Conservation (phyloP, 805 yeast genomes). For the Candida verbasci region DNA sequence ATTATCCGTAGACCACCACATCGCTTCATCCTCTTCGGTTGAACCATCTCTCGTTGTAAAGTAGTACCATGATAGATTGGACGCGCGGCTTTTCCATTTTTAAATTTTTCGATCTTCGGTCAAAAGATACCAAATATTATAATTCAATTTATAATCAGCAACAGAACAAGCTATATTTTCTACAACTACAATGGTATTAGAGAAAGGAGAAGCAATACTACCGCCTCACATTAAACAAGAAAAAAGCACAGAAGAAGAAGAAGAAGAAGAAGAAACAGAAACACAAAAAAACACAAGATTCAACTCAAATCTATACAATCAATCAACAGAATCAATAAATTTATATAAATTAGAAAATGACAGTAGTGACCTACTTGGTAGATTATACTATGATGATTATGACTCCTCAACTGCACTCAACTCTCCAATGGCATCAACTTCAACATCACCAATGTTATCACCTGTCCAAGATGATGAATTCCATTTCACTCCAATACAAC, state of each 20-base stretch:
- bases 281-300: constrained; percentile 34
- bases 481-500: constrained; percentile 10
- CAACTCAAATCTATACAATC: constrained; percentile 36
- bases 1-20: too few relatives aligned
- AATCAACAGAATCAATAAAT: constrained; percentile 34
- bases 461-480: constrained; percentile 11
- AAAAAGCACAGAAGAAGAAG: constrained; percentile 6
- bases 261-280: constrained; percentile 16
- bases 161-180: too few relatives aligned
- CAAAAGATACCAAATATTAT: too few relatives aligned
- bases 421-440: constrained; percentile 7
- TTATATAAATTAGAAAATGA: constrained; percentile 33
- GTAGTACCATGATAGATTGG: too few relatives aligned
- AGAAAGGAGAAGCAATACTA: background rate
- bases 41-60: too few relatives aligned
- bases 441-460: constrained; percentile 11
- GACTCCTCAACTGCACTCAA: constrained; percentile 17
- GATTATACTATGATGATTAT: constrained; percentile 40
- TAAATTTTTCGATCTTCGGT: too few relatives aligned
- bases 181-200: background rate
- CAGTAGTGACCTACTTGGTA: constrained; percentile 36
- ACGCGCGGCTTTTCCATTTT: background rate
- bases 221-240: constrained; percentile 1
- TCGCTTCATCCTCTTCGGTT: too few relatives aligned
- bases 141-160: too few relatives aligned